Evolutionary conservation across 2,329 filamentous ascomycete species (phyloP), one percentile per base, ranked within the genome.

Genomic region (Fusarium sp.): DNA sequence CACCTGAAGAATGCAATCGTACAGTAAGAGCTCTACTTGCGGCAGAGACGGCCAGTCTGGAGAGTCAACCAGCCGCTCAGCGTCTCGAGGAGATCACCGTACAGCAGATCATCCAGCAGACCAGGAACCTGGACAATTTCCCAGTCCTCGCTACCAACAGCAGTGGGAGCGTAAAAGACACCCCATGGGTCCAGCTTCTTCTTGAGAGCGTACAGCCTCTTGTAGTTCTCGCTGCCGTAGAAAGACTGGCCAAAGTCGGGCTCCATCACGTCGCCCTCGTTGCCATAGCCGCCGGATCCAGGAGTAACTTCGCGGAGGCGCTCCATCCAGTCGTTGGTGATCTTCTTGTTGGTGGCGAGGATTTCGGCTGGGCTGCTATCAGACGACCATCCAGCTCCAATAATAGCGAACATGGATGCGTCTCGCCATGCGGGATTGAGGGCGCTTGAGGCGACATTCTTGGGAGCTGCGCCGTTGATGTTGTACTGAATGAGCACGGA

Each of bases 351-450:
- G 54, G 77, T 60, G 27, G 74, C 76, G 34, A 62, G 54, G 27
- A 61, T 61, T 10, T 64, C 57, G 5, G 55, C 11, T 20, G 64
- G 51, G 13, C 46, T 61, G 18, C 36, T 58, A 23, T 51, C 42
- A 31, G 56, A 34, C 8, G 59, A 64, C 72, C 72, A 74, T 51
- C 61, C 58, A 5, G 65, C 49, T 4, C 71, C 71, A 29, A 71
- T 67, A 65, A 81, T 81, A 53, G 70, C 71, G 58, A 79, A 78
- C 75, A 81, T 74, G 34, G 76, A 71, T 6, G 78, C 78, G 2
- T 79, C 77, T 11, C 84, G 77, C 83, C 83, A 86, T 1, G 83
- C 83, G 0, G 83, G 83, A 57, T 81, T 80, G 25, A 80, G 73
- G 10, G 80, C 77, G 16, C 79, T 82, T 46, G 74, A 72, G 10